A percentile compares a stretch with the other conserved stretches of the same genome.
Conservation (phyloP, 768 basidiomycete genomes). For the Astraeus odoratus region DNA sequence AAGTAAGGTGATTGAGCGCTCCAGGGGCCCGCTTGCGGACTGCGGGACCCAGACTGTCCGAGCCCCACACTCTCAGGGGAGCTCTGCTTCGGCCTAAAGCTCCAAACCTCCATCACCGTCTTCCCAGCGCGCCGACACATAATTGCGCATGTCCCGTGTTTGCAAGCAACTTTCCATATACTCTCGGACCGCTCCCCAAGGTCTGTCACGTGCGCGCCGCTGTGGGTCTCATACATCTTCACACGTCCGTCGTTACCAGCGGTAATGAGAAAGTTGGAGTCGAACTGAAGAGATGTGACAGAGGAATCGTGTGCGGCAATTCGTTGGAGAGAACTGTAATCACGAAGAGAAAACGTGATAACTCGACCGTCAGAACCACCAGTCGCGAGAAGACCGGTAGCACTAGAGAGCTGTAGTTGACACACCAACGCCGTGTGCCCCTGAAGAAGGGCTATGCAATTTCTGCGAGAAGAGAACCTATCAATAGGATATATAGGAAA, state of each 20-base stretch:
- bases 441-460: constrained; percentile 78
- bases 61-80: neutral
- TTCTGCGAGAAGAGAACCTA: constrained; percentile 34
- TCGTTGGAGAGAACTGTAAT: constrained; percentile 45
- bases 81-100: constrained; percentile 45
- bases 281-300: constrained; percentile 84
- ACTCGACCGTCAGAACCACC: constrained; percentile 87
- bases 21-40: too few relatives aligned
- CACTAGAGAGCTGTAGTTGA: constrained; percentile 73
- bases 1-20: too few relatives aligned
- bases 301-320: constrained; percentile 86
- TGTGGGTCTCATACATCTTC: constrained; percentile 59
- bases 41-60: too few relatives aligned
- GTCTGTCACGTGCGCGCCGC: constrained; percentile 66
- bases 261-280: constrained; percentile 73
- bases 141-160: constrained; percentile 66
- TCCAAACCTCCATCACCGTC: constrained; percentile 87
- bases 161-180: constrained; percentile 82
- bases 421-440: constrained; percentile 92
- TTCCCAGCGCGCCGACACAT: constrained; percentile 75
- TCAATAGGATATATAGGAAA: neutral
- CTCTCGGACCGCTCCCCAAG: constrained; percentile 70
- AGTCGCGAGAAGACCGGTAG: constrained; percentile 54
- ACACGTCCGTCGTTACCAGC: constrained; percentile 85
- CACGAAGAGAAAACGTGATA: constrained; percentile 55